A percentile compares a stretch with the other conserved stretches of the same genome.
phyloP scores from a whole-genome alignment of 257 asterid species.

The Nicotiana knightiana region DNA sequence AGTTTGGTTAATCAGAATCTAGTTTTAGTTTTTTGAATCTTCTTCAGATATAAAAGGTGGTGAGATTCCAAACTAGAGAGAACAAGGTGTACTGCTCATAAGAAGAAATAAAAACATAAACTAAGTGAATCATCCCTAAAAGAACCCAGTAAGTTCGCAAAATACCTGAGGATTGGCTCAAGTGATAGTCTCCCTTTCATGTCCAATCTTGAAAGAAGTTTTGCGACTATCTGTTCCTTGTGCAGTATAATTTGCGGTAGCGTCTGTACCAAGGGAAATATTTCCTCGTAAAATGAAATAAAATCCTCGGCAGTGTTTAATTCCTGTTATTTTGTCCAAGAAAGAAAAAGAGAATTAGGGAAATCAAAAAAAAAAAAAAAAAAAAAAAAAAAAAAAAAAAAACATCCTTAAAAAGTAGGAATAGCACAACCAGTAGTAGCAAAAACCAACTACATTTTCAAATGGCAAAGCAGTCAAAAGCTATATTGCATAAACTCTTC shows the following conservation, averaged over 20 bases:
- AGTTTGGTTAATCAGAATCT: slow-evolving; percentile 1
- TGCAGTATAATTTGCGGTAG: slow-evolving; percentile 83
- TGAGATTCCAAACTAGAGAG: background rate
- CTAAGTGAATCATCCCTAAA: background rate
- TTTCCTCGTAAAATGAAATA: slow-evolving; percentile 77
- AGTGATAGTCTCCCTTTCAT: slow-evolving; percentile 70
- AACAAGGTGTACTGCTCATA: background rate
- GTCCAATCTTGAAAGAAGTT: slow-evolving; percentile 56
- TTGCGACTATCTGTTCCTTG: slow-evolving; percentile 54
- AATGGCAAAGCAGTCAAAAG: background rate
- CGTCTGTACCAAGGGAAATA: slow-evolving; percentile 81
- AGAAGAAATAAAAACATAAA: background rate
- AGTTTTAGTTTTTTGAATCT: background rate
- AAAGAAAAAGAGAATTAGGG: slow-evolving; percentile 3
- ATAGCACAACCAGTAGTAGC: background rate
- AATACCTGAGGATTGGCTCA: slow-evolving; percentile 79
- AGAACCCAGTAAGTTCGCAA: background rate
- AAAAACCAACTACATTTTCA: background rate
- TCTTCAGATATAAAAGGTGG: background rate
- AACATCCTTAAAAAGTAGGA: background rate
- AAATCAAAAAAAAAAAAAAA: slow-evolving; percentile 4
- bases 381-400: background rate
- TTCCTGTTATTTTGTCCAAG: slow-evolving; percentile 46
- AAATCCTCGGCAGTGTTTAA: slow-evolving; percentile 89
- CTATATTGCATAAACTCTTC: background rate